Evolutionary conservation across 805 yeast genomes (phyloP).

Genomic region (Candida piceae): DNA sequence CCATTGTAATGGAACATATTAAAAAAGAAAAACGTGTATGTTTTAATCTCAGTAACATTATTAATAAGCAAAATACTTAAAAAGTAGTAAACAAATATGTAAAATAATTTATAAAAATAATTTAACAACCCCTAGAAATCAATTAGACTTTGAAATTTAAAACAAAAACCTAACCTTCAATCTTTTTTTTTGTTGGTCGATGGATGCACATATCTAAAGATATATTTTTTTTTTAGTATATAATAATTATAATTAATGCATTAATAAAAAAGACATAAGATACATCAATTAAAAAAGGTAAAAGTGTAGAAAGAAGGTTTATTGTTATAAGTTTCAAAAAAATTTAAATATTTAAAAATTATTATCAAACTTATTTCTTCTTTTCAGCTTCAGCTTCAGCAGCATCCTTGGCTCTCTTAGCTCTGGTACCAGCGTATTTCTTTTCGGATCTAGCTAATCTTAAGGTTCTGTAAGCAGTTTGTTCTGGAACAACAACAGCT

Average conservation of each 20-base stretch:
- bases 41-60: neutral
- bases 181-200: no score
- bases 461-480: conserved; percentile 86
- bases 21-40: conserved; percentile 1
- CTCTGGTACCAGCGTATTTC: conserved; percentile 93
- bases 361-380: conserved; percentile 69
- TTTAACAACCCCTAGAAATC: neutral
- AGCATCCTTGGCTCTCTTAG: conserved; percentile 93
- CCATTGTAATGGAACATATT: conserved; percentile 1
- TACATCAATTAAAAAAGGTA: neutral
- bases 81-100: conserved; percentile 2
- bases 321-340: neutral
- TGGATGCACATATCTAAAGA: no score
- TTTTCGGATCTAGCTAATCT: conserved; percentile 93
- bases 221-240: no score
- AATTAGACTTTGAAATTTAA: no score
- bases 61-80: neutral
- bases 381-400: conserved; percentile 99
- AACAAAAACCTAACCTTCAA: no score
- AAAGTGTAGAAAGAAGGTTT: no score
- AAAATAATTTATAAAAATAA: conserved; percentile 1
- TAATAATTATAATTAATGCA: no score
- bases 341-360: conserved; percentile 2
- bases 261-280: no score
- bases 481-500: conserved; percentile 74